These are phyloP conservation scores for Penicillium oxalicum DNA, from an alignment of 2,329 filamentous ascomycete genomes.

Conservation along the genomic window DNA sequence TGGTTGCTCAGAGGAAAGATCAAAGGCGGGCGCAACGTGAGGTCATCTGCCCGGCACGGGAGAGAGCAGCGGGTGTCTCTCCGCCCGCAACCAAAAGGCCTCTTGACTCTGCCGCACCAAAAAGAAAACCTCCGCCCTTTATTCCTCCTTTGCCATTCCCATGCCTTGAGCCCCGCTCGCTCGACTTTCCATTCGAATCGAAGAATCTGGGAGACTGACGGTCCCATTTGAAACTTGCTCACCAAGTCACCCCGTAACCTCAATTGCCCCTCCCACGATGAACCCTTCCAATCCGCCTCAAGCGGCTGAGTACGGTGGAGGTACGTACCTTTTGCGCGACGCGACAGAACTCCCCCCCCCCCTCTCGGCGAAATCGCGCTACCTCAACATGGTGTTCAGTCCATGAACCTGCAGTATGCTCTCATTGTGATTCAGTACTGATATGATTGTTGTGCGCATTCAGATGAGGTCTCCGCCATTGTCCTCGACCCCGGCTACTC, in stretches of 20 bases:
- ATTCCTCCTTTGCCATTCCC: constrained; percentile 7
- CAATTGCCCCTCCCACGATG: constrained; percentile 24
- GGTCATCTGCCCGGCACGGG: constrained; percentile 10
- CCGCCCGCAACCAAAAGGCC: constrained; percentile 11
- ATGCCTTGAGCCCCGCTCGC: constrained; percentile 2
- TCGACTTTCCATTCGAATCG: constrained; percentile 10
- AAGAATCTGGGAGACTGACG: constrained; percentile 1
- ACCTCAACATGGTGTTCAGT: not conserved
- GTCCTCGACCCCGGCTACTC: constrained; percentile 94
- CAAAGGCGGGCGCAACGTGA: constrained; percentile 4
- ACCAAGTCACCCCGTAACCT: not conserved
- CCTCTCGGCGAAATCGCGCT: not conserved
- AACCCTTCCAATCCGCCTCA: constrained; percentile 42
- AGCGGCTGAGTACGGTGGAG: constrained; percentile 45
- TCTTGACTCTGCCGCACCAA: constrained; percentile 15
- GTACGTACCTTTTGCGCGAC: constrained; percentile 29
- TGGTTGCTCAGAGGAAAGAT: not conserved
- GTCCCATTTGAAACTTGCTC: not conserved
- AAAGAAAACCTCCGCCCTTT: constrained; percentile 15
- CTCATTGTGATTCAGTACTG: not conserved
- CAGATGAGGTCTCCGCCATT: constrained; percentile 95
- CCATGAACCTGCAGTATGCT: not conserved
- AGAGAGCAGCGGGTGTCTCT: constrained; percentile 4
- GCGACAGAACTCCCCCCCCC: constrained; percentile 1
- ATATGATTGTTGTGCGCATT: constrained; percentile 2